phyloP scores from a whole-genome alignment of 441 rosid genomes.

The Croton setiger region DNA sequence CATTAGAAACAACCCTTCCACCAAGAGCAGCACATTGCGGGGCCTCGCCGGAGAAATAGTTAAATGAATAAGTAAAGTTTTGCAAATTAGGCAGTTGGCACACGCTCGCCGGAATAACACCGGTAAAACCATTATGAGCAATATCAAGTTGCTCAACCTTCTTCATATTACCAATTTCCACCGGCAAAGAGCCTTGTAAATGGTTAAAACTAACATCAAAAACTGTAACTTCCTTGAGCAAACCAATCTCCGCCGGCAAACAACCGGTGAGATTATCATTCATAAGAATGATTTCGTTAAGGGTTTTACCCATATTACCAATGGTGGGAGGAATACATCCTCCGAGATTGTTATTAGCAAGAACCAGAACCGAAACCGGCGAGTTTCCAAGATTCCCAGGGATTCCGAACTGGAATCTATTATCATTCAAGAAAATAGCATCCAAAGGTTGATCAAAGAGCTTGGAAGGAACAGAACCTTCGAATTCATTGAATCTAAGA shows the following conservation, averaged over 20 bases:
- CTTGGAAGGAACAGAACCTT: conserved; percentile 56
- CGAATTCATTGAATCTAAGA: conserved; percentile 73
- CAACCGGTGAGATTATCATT: conserved; percentile 66
- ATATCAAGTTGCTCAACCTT: conserved; percentile 46
- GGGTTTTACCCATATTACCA: conserved; percentile 58
- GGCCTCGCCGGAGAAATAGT: conserved; percentile 60
- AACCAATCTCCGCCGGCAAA: conserved; percentile 57
- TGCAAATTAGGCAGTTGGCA: conserved; percentile 53
- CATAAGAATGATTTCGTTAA: conserved; percentile 57
- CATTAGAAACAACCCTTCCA: conserved; percentile 33
- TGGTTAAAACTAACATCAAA: conserved; percentile 63
- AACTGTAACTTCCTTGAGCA: conserved; percentile 43
- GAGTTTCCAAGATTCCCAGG: conserved; percentile 69
- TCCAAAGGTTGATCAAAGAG: conserved; percentile 63
- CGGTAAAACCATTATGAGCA: conserved; percentile 55
- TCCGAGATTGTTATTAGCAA: conserved; percentile 66
- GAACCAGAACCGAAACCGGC: conserved; percentile 50
- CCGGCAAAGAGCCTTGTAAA: conserved; percentile 51
- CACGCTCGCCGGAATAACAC: conserved; percentile 39
- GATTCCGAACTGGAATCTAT: conserved; percentile 61
- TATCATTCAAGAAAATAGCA: conserved; percentile 73
- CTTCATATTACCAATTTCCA: conserved; percentile 37
- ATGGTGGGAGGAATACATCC: conserved; percentile 73
- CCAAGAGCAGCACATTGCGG: conserved; percentile 39
- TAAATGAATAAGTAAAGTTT: conserved; percentile 57